Base-by-base conservation (phyloP, 805 yeast genomes). In the Lipomyces mesembrius region DNA sequence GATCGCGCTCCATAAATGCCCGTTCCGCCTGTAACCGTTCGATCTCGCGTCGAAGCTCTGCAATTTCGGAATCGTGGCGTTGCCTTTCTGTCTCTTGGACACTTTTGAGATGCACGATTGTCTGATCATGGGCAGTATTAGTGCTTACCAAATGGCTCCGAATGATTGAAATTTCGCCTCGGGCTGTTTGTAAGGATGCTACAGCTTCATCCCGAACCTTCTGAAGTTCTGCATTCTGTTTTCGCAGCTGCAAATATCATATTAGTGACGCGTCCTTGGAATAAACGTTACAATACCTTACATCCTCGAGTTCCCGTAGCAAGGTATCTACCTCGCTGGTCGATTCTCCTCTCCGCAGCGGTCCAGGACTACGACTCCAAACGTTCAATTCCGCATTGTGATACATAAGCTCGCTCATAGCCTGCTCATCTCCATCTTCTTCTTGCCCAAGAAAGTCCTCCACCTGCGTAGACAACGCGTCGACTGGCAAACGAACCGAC, bases 101-200 rank as follows among this genome's bases (percentile, higher is more conserved):
- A 14, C 65, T 67, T 2, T 70, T 35, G 11, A 78, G 34, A 29
- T 77, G 74, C 4, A 74, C 69, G 3, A 77, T 69, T 27, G 76
- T 77, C 4, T 72, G 69, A 3, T 68, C 66, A 60, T 77, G 78
- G 7, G 64, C 66, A 39, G 73, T 67, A 29, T 54, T 73, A 59
- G 49, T 65, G 65, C 83, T 82, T 25, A 82, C 78, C 25, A 90
- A 78, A 72, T 87, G 91, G 9, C 88, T 85, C 63, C 96, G 80
- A 20, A 93, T 80, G 46, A 92, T 87, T 14, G 95, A 87, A 49
- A 90, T 87, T 74, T 93, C 97, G 2, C 98, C 98, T 63, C 84
- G 85, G 4, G 91, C 88, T 46, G 82, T 78, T 63, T 80, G 81
- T n/a, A 87, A 69, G 53, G 79, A 79, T 57, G 61, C 74, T 67